Conservation (phyloP, 495 filamentous ascomycete species). For the Penicillium riverlandense region DNA sequence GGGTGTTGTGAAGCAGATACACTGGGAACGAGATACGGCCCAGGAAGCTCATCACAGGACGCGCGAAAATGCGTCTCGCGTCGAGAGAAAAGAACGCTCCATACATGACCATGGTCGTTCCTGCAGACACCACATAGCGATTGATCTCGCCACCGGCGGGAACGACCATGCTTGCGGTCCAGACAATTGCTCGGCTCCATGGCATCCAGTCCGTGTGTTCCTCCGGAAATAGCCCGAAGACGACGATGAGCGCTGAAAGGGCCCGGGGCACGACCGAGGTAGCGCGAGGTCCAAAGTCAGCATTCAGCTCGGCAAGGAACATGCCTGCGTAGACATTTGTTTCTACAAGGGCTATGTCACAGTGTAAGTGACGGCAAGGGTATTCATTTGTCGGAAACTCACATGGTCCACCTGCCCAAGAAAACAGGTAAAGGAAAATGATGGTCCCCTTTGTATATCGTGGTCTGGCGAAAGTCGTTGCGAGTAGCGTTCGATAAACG, state of each 20-base stretch:
- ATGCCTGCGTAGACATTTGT: slow-evolving; percentile 12
- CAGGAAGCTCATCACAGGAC: too few relatives aligned
- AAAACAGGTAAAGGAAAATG: slow-evolving; percentile 7
- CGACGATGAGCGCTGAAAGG: slow-evolving; percentile 2
- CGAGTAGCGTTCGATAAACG: slow-evolving; percentile 7
- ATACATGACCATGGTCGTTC: background rate
- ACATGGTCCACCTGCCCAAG: slow-evolving; percentile 6
- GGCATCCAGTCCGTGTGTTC: slow-evolving; percentile 6
- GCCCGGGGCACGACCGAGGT: slow-evolving; percentile 3
- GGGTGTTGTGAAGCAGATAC: too few relatives aligned
- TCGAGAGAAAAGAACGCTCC: slow-evolving; percentile 3
- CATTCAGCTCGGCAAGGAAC: slow-evolving; percentile 8
- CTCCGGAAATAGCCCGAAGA: slow-evolving; percentile 7
- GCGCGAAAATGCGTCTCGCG: background rate
- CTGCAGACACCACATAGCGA: slow-evolving; percentile 1
- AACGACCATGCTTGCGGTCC: background rate
- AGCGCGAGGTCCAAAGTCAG: slow-evolving; percentile 5
- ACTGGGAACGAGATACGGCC: too few relatives aligned
- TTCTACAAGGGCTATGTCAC: slow-evolving; percentile 7
- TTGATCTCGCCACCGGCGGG: slow-evolving; percentile 3
- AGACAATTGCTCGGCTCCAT: slow-evolving; percentile 7
- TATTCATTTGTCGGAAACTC: background rate
- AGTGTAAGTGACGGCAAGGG: background rate
- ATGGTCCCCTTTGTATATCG: slow-evolving; percentile 3
- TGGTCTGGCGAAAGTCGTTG: slow-evolving; percentile 2